Evolutionary conservation across 1,284 basidiomycete genomes (phyloP).

Genomic region (Tilletia caries): DNA sequence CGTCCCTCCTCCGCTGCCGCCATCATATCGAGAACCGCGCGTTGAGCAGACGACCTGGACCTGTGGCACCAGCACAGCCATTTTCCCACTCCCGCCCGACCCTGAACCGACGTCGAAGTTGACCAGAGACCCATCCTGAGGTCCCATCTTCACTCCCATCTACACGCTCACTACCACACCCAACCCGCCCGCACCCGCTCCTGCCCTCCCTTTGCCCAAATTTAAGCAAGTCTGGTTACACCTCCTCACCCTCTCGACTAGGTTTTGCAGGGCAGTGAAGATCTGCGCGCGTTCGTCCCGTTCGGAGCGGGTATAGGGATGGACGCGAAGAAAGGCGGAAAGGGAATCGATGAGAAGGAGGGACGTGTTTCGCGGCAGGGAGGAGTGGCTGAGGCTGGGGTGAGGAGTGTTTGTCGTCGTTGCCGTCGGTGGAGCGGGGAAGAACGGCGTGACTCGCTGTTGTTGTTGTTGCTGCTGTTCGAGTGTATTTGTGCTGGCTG

Average conservation of each 20-base stretch:
- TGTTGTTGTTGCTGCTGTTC: too few species aligned
- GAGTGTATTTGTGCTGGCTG: neutral
- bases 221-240: constrained; percentile 6
- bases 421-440: neutral
- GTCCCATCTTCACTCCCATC: constrained; percentile 3
- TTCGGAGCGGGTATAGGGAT: neutral
- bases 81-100: neutral
- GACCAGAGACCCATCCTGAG: neutral
- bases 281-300: neutral
- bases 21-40: neutral
- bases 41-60: neutral
- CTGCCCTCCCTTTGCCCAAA: neutral
- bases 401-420: neutral
- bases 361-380: neutral
- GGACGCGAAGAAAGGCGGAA: neutral
- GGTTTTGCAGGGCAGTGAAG: neutral
- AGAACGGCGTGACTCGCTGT: too few species aligned
- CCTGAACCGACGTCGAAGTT: neutral
- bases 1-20: neutral
- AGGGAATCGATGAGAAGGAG: constrained; percentile 9
- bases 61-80: constrained; percentile 4
- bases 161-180: neutral
- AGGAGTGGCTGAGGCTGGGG: neutral
- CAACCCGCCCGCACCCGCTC: neutral
- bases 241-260: neutral